Percentiles rank a stretch among this genome's conserved stretches.
phyloP scores from a whole-genome alignment of 257 asterid genomes.

The Solanum paucissectum region DNA sequence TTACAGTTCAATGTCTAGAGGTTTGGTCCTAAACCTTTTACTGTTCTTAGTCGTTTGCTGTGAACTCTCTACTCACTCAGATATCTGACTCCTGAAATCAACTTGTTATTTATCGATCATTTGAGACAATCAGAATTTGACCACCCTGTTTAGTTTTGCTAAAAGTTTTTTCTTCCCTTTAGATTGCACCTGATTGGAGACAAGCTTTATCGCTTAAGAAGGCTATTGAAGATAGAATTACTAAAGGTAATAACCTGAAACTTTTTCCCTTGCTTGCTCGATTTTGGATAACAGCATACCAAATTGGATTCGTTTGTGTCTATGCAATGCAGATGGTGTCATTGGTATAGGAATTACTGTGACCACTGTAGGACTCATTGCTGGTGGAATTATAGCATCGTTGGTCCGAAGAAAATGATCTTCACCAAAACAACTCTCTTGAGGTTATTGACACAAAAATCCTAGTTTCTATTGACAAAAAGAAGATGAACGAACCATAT shows the following conservation, averaged over 20 bases:
- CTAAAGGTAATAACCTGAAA: conserved; percentile 32
- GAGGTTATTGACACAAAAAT: not conserved
- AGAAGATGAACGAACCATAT: not conserved
- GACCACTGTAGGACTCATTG: conserved; percentile 52
- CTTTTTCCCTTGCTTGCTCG: not conserved
- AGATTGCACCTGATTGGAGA: conserved; percentile 81
- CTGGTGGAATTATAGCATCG: conserved; percentile 59
- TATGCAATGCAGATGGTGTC: conserved; percentile 49
- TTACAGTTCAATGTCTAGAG: conserved; percentile 54
- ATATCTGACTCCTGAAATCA: not conserved
- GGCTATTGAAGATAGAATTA: conserved; percentile 48
- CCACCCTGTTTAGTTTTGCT: not conserved
- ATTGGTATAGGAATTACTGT: conserved; percentile 70
- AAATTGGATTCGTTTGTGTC: not conserved
- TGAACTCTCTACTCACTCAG: not conserved
- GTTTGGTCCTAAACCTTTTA: conserved; percentile 8
- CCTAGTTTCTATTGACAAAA: not conserved
- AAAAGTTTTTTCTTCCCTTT: not conserved
- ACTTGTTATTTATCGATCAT: not conserved
- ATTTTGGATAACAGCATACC: not conserved
- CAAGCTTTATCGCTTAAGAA: conserved; percentile 60
- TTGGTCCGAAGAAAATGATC: conserved; percentile 34
- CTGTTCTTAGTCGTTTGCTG: not conserved
- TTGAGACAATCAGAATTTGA: not conserved
- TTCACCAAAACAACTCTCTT: not conserved